These are phyloP conservation scores for Pseudoturritis turrita DNA, from an alignment of 345 rosid species.

Conservation along the genomic window DNA sequence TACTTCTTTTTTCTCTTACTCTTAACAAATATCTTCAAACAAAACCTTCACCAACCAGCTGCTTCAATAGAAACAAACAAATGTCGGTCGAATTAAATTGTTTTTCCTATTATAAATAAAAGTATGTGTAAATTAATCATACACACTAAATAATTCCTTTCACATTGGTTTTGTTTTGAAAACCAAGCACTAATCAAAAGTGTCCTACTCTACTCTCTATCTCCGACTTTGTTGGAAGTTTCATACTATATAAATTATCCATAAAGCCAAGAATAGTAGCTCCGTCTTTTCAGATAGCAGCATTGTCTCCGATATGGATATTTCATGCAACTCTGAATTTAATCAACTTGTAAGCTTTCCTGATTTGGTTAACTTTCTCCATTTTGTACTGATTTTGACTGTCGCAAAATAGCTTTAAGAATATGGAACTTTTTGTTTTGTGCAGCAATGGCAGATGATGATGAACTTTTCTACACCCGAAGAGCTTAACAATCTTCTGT, in stretches of 20 bases:
- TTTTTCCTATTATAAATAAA: no score
- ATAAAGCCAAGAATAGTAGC: not conserved
- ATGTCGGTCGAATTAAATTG: conserved; percentile 7
- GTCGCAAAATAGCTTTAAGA: not conserved
- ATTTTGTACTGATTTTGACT: not conserved
- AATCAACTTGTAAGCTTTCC: conserved; percentile 11
- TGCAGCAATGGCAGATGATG: conserved; percentile 14
- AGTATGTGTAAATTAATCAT: not conserved
- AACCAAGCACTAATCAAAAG: not conserved
- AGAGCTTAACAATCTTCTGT: not conserved
- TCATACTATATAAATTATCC: not conserved
- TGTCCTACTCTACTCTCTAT: not conserved
- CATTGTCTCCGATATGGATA: not conserved
- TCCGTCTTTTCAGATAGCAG: not conserved
- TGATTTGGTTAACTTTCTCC: not conserved
- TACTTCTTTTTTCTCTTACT: not conserved
- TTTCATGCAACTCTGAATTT: conserved; percentile 7
- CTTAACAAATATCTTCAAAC: conserved; percentile 5
- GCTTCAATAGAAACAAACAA: not conserved
- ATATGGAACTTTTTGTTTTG: not conserved
- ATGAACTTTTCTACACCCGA: conserved; percentile 3
- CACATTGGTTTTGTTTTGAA: not conserved
- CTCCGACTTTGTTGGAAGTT: conserved; percentile 16
- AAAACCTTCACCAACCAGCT: not conserved
- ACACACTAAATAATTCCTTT: not conserved